Percentiles rank a stretch among this genome's conserved stretches.
Conservation (phyloP, 768 basidiomycete species). For the Fomitopsis serialis region DNA sequence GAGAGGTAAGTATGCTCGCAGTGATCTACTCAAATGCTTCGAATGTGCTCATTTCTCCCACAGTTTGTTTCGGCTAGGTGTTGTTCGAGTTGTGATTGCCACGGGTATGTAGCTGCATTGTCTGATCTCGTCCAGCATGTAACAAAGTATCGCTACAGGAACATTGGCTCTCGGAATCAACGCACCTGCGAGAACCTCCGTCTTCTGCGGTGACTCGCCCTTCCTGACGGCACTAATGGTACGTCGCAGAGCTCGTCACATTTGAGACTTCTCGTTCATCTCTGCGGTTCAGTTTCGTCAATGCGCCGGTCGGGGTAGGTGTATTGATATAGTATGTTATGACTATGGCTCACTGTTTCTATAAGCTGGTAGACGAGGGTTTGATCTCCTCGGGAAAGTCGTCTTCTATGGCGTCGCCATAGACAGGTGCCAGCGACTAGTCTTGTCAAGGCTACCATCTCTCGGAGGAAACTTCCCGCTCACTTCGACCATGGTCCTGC, state of each 20-base stretch:
- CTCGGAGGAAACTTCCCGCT: constrained; percentile 62
- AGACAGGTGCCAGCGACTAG: constrained; percentile 57
- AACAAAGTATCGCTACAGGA: constrained; percentile 27
- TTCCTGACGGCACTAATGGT: constrained; percentile 58
- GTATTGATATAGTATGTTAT: neutral
- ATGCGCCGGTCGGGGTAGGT: constrained; percentile 51
- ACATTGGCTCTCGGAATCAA: constrained; percentile 75
- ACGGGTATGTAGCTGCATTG: constrained; percentile 38
- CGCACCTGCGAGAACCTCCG: constrained; percentile 60
- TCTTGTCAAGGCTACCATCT: constrained; percentile 57
- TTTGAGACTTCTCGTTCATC: constrained; percentile 1
- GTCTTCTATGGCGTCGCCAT: constrained; percentile 66
- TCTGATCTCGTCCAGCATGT: neutral
- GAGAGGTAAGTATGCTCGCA: constrained; percentile 38
- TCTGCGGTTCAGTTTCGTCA: constrained; percentile 52
- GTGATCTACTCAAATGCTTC: neutral
- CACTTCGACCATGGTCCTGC: constrained; percentile 58
- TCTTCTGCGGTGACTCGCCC: constrained; percentile 61
- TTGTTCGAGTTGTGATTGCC: constrained; percentile 60
- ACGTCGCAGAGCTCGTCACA: constrained; percentile 13
- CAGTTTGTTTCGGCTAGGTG: constrained; percentile 59
- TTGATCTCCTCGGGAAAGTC: constrained; percentile 64
- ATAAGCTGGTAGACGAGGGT: constrained; percentile 70
- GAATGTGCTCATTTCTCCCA: too few species aligned
- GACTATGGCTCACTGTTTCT: neutral